phyloP scores from a whole-genome alignment of 1,284 basidiomycete species.

The Tilletia indica region DNA sequence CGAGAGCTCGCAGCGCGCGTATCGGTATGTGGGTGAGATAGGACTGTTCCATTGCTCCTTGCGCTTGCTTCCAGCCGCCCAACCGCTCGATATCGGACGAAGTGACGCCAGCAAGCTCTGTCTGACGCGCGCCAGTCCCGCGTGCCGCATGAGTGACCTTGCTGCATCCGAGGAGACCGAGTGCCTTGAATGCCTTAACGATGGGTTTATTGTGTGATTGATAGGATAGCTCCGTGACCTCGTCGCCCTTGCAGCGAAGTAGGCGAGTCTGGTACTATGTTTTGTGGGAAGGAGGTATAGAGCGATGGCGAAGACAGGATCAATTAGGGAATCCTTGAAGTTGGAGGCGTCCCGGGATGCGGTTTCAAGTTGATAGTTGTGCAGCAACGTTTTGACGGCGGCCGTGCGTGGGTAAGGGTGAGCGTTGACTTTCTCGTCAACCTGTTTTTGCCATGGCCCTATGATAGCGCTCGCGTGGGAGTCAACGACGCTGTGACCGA shows the following conservation, averaged over 20 bases:
- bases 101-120: neutral
- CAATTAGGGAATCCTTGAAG: neutral
- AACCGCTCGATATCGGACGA: neutral
- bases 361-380: neutral
- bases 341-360: neutral
- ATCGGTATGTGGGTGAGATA: neutral
- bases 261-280: neutral
- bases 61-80: neutral
- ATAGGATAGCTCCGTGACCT: neutral
- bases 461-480: neutral
- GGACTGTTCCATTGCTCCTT: slow-evolving; percentile 7
- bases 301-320: neutral
- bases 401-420: neutral
- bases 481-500: neutral
- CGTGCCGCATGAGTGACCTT: neutral
- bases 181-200: neutral
- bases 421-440: slow-evolving; percentile 1
- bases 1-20: neutral
- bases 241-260: neutral
- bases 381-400: neutral
- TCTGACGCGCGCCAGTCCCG: neutral
- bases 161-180: neutral
- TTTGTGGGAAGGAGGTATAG: slow-evolving; percentile 4
- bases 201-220: neutral
- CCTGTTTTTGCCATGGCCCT: neutral